phyloP scores from a whole-genome alignment of 352 stramenopile genomes.

The Hyaloperonospora brassicae region DNA sequence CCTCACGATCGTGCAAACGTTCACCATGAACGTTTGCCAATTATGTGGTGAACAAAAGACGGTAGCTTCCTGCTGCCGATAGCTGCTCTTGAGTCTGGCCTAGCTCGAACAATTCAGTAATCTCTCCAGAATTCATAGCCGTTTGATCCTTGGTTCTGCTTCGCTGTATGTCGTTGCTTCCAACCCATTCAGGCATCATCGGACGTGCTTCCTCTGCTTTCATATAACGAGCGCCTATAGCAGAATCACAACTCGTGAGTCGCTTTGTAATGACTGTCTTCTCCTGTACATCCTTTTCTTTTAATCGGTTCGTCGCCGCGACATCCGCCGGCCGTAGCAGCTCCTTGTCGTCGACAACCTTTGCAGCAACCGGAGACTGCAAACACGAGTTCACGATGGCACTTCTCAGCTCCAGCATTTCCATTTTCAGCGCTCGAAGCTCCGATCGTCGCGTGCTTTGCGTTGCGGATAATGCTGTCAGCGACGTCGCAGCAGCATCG shows the following conservation, averaged over 20 bases:
- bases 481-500: no score
- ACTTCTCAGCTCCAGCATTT: constrained; percentile 33
- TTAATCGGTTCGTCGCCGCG: constrained; percentile 3
- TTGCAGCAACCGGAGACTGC: constrained; percentile 12
- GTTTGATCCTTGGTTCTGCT: constrained; percentile 15
- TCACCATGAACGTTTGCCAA: constrained; percentile 4
- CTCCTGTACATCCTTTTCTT: background rate
- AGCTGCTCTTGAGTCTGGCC: constrained; percentile 23
- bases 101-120: constrained; percentile 17
- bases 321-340: constrained; percentile 14
- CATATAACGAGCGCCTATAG: background rate
- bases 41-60: constrained; percentile 27
- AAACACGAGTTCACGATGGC: constrained; percentile 28
- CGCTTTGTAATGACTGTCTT: background rate
- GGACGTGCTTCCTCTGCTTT: background rate
- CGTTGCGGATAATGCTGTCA: constrained; percentile 2
- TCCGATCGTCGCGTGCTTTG: constrained; percentile 20
- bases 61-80: constrained; percentile 25
- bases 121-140: constrained; percentile 17
- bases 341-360: constrained; percentile 12
- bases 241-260: background rate
- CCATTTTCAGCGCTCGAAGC: constrained; percentile 26
- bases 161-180: background rate
- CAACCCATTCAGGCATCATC: background rate
- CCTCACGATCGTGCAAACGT: no score